phyloP scores from a whole-genome alignment of 306 rosid genomes.

The Urtica urens region DNA sequence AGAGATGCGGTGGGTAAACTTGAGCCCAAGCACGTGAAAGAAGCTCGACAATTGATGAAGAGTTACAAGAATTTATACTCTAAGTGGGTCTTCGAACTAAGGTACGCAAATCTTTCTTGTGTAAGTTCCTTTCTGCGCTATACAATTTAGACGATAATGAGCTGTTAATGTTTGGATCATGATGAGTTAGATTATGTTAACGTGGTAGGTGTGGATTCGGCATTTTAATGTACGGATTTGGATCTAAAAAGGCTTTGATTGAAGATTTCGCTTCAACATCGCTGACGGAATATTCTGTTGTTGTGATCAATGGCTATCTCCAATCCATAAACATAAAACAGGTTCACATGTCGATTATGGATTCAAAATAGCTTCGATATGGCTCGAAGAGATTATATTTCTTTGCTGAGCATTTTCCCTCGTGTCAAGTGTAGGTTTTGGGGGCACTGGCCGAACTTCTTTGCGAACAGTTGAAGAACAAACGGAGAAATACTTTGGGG shows the following conservation, averaged over 20 bases:
- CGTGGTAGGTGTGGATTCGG: slow-evolving; percentile 54
- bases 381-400: neutral
- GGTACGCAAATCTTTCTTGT: no score
- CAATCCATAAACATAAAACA: slow-evolving; percentile 68
- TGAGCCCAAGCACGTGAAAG: slow-evolving; percentile 68
- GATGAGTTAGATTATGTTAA: neutral
- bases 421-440: slow-evolving; percentile 42
- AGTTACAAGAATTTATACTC: slow-evolving; percentile 43
- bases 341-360: slow-evolving; percentile 23
- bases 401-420: neutral
- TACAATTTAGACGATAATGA: no score
- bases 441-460: slow-evolving; percentile 60
- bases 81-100: slow-evolving; percentile 56
- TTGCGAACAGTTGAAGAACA: slow-evolving; percentile 58
- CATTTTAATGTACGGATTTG: slow-evolving; percentile 89
- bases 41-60: slow-evolving; percentile 31
- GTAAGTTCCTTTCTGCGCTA: no score
- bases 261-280: slow-evolving; percentile 83
- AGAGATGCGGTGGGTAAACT: slow-evolving; percentile 45
- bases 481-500: slow-evolving; percentile 24
- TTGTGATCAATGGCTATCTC: slow-evolving; percentile 87
- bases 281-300: slow-evolving; percentile 49
- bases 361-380: no score
- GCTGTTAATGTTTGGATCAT: neutral
- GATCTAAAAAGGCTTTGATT: slow-evolving; percentile 75